Evolutionary conservation across 768 basidiomycete genomes (phyloP), one percentile per base, ranked within the genome.

Genomic region (Podaxis sp.): DNA sequence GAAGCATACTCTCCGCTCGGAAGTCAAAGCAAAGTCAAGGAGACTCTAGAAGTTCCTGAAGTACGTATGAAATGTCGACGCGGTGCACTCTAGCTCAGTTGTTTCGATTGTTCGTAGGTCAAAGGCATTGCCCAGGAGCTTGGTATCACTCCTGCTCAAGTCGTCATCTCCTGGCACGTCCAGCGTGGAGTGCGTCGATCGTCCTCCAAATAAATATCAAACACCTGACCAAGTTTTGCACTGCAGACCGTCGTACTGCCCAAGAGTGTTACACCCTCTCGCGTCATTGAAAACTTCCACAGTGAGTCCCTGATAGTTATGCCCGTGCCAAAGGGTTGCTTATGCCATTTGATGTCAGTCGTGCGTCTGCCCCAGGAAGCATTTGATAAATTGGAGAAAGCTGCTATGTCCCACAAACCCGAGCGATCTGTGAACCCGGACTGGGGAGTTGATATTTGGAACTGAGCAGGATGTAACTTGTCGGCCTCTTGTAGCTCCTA

Each of bases 1-100:
- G 85, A 91, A 68, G 89, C 91, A 11, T 92, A 90, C 74, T 92
- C 90, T 12, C 90, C 90, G 1, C 79, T 92, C 2, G 90, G 90
- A 54, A 83, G 89, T 65, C 77, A 74, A 55, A 76, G 80, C 49
- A 82, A 81, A 66, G 88, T 90, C 7, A 77, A 80, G 60, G 77
- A 84, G 63, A 80, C 81, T 7, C 80, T 91, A 52, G 68, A 77
- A n/a, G 74, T 87, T 37, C 86, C 87, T 17, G 84, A 81, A 76
- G 86, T 82, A 57, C 17, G 50, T 49, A 58, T 46, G 15, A 63
- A 2, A 52, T 46, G 6, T 17, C 52, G 17, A 60, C 40, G 59
- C 38, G 3, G 19, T 29, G 33, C 3, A 11, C 3, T 4, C 17
- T 24, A n/a, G 38, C 46, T 51, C 4, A 4, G 27, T n/a, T 0